Evolutionary conservation across 2,329 filamentous ascomycete genomes (phyloP).

Genomic region (Beauveria caledonica): DNA sequence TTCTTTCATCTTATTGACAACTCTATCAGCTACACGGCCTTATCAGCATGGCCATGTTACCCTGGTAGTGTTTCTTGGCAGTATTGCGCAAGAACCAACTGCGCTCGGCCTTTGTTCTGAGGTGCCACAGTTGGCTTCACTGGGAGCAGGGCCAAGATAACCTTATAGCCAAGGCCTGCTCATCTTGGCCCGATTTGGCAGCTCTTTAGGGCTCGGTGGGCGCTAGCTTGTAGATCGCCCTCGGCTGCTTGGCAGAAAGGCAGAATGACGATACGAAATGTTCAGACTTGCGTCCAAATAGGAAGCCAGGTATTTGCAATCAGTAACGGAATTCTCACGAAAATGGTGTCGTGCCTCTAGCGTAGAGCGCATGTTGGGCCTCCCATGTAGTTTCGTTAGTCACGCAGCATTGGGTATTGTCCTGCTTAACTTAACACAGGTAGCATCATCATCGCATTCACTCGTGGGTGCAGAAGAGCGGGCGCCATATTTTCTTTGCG

Average conservation of each 20-base stretch:
- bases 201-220: not conserved
- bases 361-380: not conserved
- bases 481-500: too few species aligned
- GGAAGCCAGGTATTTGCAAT: not conserved
- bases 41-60: too few species aligned
- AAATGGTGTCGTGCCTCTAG: not conserved
- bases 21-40: not conserved
- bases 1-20: not conserved
- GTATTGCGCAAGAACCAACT: too few species aligned
- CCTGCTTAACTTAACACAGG: too few species aligned
- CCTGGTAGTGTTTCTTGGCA: too few species aligned
- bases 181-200: not conserved
- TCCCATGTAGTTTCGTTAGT: not conserved
- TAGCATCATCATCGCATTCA: too few species aligned
- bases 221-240: not conserved
- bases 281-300: not conserved
- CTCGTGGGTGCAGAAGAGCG: too few species aligned
- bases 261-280: not conserved
- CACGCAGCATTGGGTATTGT: too few species aligned
- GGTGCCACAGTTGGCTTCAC: too few species aligned
- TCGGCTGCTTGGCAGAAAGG: not conserved
- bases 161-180: not conserved
- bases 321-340: not conserved
- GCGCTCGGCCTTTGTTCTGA: not conserved
- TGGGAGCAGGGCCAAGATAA: too few species aligned